Conservation (phyloP, 306 rosid species). For the Corylus americana region DNA sequence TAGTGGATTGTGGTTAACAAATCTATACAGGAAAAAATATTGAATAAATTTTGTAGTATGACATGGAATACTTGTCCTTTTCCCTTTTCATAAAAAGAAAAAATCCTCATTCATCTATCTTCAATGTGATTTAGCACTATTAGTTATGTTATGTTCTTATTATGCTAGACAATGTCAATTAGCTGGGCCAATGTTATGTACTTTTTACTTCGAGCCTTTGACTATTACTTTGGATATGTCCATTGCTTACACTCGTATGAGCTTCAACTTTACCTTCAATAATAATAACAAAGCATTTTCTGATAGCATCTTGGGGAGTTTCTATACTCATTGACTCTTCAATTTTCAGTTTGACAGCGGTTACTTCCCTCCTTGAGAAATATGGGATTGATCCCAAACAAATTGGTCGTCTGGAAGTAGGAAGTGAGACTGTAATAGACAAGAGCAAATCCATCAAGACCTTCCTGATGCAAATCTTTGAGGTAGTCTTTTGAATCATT, state of each 20-base stretch:
- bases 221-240: conserved; percentile 8
- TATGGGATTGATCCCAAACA: conserved; percentile 85
- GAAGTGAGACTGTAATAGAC: conserved; percentile 98
- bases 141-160: background rate
- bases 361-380: conserved; percentile 80
- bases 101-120: background rate
- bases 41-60: background rate
- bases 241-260: conserved; percentile 12
- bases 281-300: background rate
- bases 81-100: background rate
- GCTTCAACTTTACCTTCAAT: conserved; percentile 15
- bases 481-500: conserved; percentile 49
- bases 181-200: background rate
- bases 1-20: conserved; percentile 5
- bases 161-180: background rate
- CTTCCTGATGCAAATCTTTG: conserved; percentile 95
- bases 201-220: background rate
- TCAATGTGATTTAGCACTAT: background rate
- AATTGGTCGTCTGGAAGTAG: conserved; percentile 98
- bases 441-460: conserved; percentile 99
- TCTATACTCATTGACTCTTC: conserved; percentile 28
- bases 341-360: conserved; percentile 86
- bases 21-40: background rate
- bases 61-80: conserved; percentile 5
- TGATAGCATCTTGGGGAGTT: conserved; percentile 4